Conservation (phyloP, 345 rosid species). For the Arabidopsis arenosa region DNA sequence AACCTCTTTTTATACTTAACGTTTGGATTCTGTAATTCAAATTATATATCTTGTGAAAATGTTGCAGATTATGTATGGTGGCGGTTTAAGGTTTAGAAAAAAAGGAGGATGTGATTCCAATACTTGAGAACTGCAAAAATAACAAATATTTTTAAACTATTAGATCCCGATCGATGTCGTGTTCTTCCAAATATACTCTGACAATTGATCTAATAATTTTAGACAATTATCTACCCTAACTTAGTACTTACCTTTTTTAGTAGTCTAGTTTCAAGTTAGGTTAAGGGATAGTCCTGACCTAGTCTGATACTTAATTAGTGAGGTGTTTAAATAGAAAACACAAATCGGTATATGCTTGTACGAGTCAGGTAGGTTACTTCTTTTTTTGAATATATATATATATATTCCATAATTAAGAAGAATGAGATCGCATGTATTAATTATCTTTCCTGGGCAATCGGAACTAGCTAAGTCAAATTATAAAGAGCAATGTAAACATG, state of each 20-base stretch:
- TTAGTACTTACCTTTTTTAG: neutral
- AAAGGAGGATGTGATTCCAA: too few relatives aligned
- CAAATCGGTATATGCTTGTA: neutral
- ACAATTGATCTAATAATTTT: neutral
- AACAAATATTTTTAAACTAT: neutral
- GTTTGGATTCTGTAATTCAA: neutral
- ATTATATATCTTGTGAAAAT: neutral
- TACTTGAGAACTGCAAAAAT: neutral
- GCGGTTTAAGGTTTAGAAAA: neutral
- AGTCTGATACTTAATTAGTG: neutral
- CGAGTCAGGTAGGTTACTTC: neutral
- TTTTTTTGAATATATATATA: too few relatives aligned
- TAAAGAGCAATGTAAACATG: slow-evolving; percentile 18
- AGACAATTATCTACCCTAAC: neutral
- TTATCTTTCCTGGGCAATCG: neutral
- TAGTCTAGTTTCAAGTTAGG: neutral
- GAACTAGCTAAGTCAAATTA: neutral
- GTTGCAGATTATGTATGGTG: neutral
- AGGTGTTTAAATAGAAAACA: too few relatives aligned
- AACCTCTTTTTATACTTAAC: neutral
- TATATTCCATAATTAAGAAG: neutral
- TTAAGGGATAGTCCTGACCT: neutral
- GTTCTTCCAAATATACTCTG: neutral
- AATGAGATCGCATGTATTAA: too few relatives aligned
- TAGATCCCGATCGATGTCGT: neutral